Evolutionary conservation across 805 yeast genomes (phyloP).

Genomic region (Hanseniaspora lindneri): DNA sequence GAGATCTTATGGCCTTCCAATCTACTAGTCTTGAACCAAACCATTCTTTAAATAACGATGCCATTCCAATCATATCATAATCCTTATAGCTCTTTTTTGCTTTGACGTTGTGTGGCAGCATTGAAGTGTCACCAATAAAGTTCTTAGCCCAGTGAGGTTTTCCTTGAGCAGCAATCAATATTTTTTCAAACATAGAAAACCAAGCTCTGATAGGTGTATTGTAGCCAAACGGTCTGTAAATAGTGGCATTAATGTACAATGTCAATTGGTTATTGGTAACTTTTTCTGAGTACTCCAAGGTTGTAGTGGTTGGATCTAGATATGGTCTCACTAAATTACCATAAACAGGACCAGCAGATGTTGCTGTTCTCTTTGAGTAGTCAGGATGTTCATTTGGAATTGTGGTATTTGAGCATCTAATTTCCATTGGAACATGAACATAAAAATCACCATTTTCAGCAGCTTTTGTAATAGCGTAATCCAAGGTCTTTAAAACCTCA

Average conservation of each 20-base stretch:
- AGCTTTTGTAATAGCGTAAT: constrained; percentile 50
- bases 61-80: constrained; percentile 72
- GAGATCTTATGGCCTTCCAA: constrained; percentile 52
- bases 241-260: constrained; percentile 80
- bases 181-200: constrained; percentile 73
- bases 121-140: constrained; percentile 50
- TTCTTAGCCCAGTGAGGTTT: constrained; percentile 99
- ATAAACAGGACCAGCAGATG: constrained; percentile 63
- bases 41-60: constrained; percentile 59
- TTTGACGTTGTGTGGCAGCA: constrained; percentile 26
- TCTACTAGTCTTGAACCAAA: constrained; percentile 55
- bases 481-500: constrained; percentile 53
- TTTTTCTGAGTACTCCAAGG: constrained; percentile 38
- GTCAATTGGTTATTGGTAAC: constrained; percentile 65
- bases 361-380: constrained; percentile 38
- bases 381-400: constrained; percentile 34
- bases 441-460: constrained; percentile 50
- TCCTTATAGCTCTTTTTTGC: constrained; percentile 36
- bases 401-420: constrained; percentile 82
- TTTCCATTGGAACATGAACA: constrained; percentile 92
- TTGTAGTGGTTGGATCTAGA: constrained; percentile 65
- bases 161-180: constrained; percentile 69
- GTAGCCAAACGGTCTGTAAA: constrained; percentile 83
- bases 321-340: constrained; percentile 78
- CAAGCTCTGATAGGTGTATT: constrained; percentile 65